Conservation (phyloP, 2,329 filamentous ascomycete species). For the Allantophomopsis lycopodina region DNA sequence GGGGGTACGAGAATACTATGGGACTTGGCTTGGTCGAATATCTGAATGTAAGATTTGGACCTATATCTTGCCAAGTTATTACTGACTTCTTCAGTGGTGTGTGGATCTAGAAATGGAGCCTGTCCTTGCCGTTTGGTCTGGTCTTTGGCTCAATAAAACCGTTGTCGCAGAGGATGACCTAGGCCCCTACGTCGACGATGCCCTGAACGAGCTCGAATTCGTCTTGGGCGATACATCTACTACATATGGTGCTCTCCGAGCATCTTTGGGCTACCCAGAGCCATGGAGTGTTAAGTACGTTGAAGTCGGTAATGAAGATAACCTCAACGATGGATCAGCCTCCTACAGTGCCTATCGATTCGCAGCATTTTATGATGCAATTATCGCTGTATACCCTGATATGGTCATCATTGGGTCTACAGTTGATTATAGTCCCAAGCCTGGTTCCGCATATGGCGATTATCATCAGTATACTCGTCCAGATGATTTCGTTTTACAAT, state of each 20-base stretch:
- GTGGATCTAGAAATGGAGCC: conserved; percentile 30
- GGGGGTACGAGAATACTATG: conserved; percentile 28
- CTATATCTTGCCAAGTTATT: no score
- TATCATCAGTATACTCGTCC: conserved; percentile 13
- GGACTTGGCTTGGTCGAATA: conserved; percentile 37
- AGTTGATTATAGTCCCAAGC: conserved; percentile 5
- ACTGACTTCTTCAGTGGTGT: conserved; percentile 20
- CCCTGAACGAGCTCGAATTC: conserved; percentile 36
- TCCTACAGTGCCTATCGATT: conserved; percentile 27
- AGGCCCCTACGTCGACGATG: conserved; percentile 29
- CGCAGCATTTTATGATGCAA: conserved; percentile 30
- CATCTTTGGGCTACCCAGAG: conserved; percentile 30
- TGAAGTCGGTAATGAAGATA: conserved; percentile 26
- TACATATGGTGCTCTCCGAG: conserved; percentile 29
- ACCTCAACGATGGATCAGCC: conserved; percentile 24
- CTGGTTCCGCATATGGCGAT: conserved; percentile 5
- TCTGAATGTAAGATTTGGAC: conserved; percentile 16
- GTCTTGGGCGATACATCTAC: conserved; percentile 27
- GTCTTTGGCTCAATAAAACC: conserved; percentile 25
- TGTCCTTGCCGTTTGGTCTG: conserved; percentile 32
- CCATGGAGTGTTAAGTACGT: conserved; percentile 35
- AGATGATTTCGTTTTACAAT: conserved; percentile 10
- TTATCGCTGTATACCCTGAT: conserved; percentile 21
- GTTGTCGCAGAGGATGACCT: conserved; percentile 27
- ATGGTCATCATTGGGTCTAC: conserved; percentile 25